Percentiles rank a stretch among this genome's conserved stretches.
Evolutionary conservation across 2,329 filamentous ascomycete genomes (phyloP).

Genomic region (Coniochaeta pulveracea): DNA sequence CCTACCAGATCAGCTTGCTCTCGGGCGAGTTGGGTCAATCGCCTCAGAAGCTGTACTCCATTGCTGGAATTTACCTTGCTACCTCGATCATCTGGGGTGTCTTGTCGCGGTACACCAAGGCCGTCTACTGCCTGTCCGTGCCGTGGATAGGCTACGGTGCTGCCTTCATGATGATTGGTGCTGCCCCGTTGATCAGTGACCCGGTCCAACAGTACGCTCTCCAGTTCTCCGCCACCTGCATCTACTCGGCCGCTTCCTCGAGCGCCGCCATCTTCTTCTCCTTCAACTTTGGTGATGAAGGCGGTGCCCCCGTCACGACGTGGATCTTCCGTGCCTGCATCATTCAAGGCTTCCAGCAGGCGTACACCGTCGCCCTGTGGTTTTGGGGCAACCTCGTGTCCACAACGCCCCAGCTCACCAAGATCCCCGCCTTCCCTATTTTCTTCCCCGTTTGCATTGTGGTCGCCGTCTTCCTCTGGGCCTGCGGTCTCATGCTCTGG

Average conservation of each 20-base stretch:
- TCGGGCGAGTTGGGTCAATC: slow-evolving; percentile 48
- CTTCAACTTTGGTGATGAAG: slow-evolving; percentile 54
- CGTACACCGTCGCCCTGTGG: slow-evolving; percentile 53
- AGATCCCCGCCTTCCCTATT: slow-evolving; percentile 14
- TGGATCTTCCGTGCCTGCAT: slow-evolving; percentile 55
- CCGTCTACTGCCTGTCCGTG: slow-evolving; percentile 41
- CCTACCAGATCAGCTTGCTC: slow-evolving; percentile 54
- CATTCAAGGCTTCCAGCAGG: slow-evolving; percentile 55
- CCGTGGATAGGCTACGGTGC: slow-evolving; percentile 51
- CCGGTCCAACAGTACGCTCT: slow-evolving; percentile 30
- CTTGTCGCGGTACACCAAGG: slow-evolving; percentile 43
- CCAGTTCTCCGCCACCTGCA: slow-evolving; percentile 47
- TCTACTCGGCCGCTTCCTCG: slow-evolving; percentile 50
- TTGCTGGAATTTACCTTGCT: slow-evolving; percentile 44
- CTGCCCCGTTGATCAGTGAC: slow-evolving; percentile 39
- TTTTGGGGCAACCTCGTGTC: slow-evolving; percentile 49
- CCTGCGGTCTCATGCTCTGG: slow-evolving; percentile 14
- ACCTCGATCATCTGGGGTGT: slow-evolving; percentile 51
- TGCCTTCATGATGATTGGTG: slow-evolving; percentile 50
- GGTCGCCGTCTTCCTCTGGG: slow-evolving; percentile 43
- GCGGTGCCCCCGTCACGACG: slow-evolving; percentile 45
- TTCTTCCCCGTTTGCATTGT: slow-evolving; percentile 38
- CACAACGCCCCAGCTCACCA: slow-evolving; percentile 17
- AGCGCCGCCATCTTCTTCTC: slow-evolving; percentile 54
- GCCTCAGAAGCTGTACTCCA: slow-evolving; percentile 41